phyloP scores from a whole-genome alignment of 805 yeast genomes.

The Monosporozyma unispora region DNA sequence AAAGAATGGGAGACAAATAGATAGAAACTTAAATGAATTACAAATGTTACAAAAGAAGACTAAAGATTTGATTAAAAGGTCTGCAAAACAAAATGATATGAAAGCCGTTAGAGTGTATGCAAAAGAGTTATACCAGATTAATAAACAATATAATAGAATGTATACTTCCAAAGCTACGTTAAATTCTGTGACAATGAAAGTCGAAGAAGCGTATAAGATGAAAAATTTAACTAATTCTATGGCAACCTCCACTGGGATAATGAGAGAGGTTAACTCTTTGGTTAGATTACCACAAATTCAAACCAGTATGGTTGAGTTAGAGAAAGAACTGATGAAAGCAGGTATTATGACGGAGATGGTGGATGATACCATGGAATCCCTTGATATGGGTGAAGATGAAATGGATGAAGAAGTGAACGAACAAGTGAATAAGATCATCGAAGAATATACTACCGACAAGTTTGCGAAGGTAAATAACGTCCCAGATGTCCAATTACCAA shows the following conservation, averaged over 20 bases:
- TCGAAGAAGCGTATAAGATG: slow-evolving; percentile 86
- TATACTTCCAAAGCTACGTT: slow-evolving; percentile 77
- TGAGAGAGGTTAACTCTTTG: slow-evolving; percentile 80
- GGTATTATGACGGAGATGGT: slow-evolving; percentile 93
- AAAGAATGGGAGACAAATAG: slow-evolving; percentile 76
- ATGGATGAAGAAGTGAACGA: slow-evolving; percentile 59
- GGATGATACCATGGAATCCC: slow-evolving; percentile 75
- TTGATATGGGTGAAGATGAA: slow-evolving; percentile 41
- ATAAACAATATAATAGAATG: slow-evolving; percentile 65
- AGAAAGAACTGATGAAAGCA: slow-evolving; percentile 76
- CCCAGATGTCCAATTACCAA: slow-evolving; percentile 27
- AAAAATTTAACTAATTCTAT: slow-evolving; percentile 73
- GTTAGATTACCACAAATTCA: slow-evolving; percentile 72
- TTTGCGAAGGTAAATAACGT: slow-evolving; percentile 31
- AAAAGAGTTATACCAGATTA: slow-evolving; percentile 63
- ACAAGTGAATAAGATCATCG: slow-evolving; percentile 55
- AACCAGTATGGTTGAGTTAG: slow-evolving; percentile 75
- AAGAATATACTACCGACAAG: slow-evolving; percentile 37
- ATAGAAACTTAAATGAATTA: slow-evolving; percentile 52
- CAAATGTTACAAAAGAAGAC: slow-evolving; percentile 67
- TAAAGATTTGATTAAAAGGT: slow-evolving; percentile 59
- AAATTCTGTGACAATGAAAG: slow-evolving; percentile 77
- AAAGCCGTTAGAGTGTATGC: slow-evolving; percentile 75
- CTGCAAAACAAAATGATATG: slow-evolving; percentile 69
- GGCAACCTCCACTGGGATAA: slow-evolving; percentile 66